These are phyloP conservation scores for Populus pruinosa DNA, from an alignment of 345 rosid species.

Conservation along the genomic window DNA sequence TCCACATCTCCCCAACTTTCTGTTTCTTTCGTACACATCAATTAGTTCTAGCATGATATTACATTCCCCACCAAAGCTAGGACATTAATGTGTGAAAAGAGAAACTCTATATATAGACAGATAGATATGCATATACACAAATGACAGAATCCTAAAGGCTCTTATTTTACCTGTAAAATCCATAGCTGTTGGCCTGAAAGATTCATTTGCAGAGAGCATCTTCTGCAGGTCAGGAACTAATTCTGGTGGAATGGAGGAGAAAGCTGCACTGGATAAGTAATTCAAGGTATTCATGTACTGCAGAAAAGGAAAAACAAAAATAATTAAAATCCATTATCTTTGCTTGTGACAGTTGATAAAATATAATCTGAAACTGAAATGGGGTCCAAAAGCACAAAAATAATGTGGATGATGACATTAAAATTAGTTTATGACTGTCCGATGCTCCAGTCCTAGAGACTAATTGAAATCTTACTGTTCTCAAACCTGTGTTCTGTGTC, in stretches of 20 bases:
- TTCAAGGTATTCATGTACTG: conserved; percentile 90
- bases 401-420: not conserved
- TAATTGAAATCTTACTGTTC: too few species aligned
- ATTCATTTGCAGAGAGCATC: conserved; percentile 85
- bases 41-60: not conserved
- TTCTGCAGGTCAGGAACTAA: conserved; percentile 81
- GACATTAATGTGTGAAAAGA: not conserved
- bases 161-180: conserved; percentile 73
- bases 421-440: too few species aligned
- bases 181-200: conserved; percentile 81
- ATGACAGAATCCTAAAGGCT: not conserved
- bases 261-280: conserved; percentile 82
- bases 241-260: conserved; percentile 79
- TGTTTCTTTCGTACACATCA: not conserved
- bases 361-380: not conserved
- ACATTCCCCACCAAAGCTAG: not conserved
- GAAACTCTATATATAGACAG: not conserved
- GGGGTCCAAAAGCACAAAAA: not conserved
- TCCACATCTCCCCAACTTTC: not conserved
- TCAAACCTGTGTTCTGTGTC: not conserved
- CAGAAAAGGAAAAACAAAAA: conserved; percentile 28
- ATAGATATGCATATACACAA: not conserved
- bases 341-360: not conserved
- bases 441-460: too few species aligned
- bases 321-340: not conserved